phyloP scores from a whole-genome alignment of 2,329 filamentous ascomycete genomes.

The Colletotrichum australisinense region DNA sequence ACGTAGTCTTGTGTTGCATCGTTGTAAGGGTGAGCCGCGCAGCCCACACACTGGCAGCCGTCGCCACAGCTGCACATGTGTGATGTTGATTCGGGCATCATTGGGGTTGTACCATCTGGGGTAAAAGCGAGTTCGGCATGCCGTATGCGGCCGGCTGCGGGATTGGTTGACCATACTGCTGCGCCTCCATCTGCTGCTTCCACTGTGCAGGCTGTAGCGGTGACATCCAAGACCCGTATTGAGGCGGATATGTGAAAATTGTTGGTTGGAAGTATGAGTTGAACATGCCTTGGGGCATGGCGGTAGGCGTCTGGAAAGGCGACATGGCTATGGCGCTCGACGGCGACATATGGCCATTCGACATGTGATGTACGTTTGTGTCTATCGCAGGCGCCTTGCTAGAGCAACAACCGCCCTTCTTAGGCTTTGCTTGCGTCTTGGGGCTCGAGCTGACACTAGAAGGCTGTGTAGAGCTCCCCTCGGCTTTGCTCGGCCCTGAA shows the following conservation, averaged over 20 bases:
- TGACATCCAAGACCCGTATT: conserved; percentile 66
- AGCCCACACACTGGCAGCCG: conserved; percentile 75
- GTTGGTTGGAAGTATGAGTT: conserved; percentile 55
- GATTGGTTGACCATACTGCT: conserved; percentile 49
- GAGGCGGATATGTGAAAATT: conserved; percentile 64
- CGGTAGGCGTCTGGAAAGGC: conserved; percentile 49
- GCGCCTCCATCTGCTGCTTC: conserved; percentile 58
- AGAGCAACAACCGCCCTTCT: conserved; percentile 50
- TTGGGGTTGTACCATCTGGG: conserved; percentile 28
- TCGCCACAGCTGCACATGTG: conserved; percentile 72
- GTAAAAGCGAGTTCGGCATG: conserved; percentile 14
- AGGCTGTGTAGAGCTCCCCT: conserved; percentile 20
- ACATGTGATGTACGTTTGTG: conserved; percentile 19
- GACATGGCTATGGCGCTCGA: conserved; percentile 42
- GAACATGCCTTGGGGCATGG: conserved; percentile 53
- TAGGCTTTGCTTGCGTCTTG: conserved; percentile 33
- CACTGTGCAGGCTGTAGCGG: conserved; percentile 66
- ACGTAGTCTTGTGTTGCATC: conserved; percentile 68
- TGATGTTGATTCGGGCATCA: conserved; percentile 44
- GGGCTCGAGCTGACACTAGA: conserved; percentile 34
- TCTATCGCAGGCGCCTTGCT: conserved; percentile 38
- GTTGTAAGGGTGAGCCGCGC: conserved; percentile 76
- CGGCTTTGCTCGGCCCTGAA: conserved; percentile 33
- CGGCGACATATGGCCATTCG: conserved; percentile 39
- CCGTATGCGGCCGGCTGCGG: conserved; percentile 39